Percentiles rank a stretch among this genome's conserved stretches.
Evolutionary conservation across 2,329 filamentous ascomycete genomes (phyloP).

Genomic region (Colletotrichum phormii): DNA sequence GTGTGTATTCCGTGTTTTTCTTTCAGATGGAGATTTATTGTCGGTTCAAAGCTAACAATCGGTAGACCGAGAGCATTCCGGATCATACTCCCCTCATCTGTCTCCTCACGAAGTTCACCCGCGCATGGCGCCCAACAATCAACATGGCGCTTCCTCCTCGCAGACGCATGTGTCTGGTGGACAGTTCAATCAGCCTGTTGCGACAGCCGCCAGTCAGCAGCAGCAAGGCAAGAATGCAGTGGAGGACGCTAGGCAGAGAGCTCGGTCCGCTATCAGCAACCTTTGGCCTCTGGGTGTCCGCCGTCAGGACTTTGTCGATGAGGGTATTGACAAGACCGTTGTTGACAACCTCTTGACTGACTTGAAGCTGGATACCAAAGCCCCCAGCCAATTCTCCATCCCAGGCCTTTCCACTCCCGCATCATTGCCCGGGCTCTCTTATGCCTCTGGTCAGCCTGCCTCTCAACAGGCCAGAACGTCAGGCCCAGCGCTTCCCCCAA

Average conservation of each 20-base stretch:
- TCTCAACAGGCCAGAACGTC: background rate
- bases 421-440: background rate
- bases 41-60: background rate
- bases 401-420: background rate
- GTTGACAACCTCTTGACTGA: constrained; percentile 76
- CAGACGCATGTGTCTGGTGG: too few relatives aligned
- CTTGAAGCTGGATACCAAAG: constrained; percentile 67
- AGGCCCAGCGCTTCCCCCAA: background rate
- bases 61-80: constrained; percentile 56
- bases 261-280: constrained; percentile 74
- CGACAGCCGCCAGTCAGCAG: background rate
- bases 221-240: constrained; percentile 37
- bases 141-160: background rate
- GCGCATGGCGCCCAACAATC: background rate
- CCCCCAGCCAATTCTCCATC: constrained; percentile 30
- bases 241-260: constrained; percentile 64
- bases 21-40: too few relatives aligned
- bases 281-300: constrained; percentile 75
- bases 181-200: background rate
- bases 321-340: constrained; percentile 75
- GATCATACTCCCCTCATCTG: constrained; percentile 65
- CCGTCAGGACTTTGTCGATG: constrained; percentile 78
- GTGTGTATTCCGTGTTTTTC: background rate
- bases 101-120: constrained; percentile 60
- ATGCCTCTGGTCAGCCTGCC: background rate